phyloP scores from a whole-genome alignment of 1,284 basidiomycete species.

The Leccinum pallidistipes region DNA sequence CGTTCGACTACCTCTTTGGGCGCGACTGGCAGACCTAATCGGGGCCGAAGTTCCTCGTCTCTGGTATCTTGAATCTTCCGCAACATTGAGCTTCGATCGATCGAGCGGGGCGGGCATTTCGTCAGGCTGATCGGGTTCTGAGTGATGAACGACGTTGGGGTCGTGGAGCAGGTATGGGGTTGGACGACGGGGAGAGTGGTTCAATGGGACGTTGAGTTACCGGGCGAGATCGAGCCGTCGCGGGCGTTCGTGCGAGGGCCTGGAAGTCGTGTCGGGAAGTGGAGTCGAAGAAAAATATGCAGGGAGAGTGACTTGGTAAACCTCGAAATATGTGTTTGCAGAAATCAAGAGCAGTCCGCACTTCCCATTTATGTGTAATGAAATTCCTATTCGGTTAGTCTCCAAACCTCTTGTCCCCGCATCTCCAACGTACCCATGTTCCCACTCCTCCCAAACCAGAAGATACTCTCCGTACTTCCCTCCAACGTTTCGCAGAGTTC shows the following conservation, averaged over 20 bases:
- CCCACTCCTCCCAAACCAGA: too few species aligned
- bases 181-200: constrained; percentile 35
- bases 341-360: too few species aligned
- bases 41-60: constrained; percentile 52
- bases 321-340: too few species aligned
- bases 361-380: too few species aligned
- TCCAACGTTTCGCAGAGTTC: too few species aligned
- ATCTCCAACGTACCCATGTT: too few species aligned
- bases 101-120: constrained; percentile 53
- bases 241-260: constrained; percentile 3
- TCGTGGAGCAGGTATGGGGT: constrained; percentile 50
- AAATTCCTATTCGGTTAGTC: too few species aligned
- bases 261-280: too few species aligned
- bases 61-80: constrained; percentile 54
- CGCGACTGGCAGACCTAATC: constrained; percentile 44
- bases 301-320: too few species aligned
- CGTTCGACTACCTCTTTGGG: constrained; percentile 41
- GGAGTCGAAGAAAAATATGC: neutral
- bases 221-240: constrained; percentile 15
- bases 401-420: too few species aligned
- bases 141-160: constrained; percentile 51
- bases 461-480: too few species aligned
- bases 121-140: constrained; percentile 19
- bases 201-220: constrained; percentile 13
- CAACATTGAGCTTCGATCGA: constrained; percentile 53